Evolutionary conservation across 306 rosid species (phyloP).

Genomic region (Parietaria judaica): DNA sequence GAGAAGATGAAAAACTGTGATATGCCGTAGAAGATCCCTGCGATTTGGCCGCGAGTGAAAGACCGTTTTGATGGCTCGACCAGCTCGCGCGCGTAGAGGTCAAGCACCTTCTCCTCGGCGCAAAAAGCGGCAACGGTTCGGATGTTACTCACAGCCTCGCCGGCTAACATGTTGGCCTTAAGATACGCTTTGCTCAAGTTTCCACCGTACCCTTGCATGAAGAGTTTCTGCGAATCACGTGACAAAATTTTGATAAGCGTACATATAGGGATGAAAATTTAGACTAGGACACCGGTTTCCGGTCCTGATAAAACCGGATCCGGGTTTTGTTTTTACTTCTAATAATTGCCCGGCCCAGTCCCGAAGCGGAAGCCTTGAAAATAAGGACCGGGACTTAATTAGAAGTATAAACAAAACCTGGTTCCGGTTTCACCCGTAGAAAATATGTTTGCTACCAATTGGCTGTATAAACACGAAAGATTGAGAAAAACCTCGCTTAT

Average conservation of each 20-base stretch:
- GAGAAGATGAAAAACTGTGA: conserved; percentile 95
- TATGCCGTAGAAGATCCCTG: conserved; percentile 79
- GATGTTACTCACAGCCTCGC: conserved; percentile 91
- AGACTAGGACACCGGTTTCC: too few species aligned
- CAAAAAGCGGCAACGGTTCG: conserved; percentile 97
- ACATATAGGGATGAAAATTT: not conserved
- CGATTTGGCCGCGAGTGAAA: conserved; percentile 79
- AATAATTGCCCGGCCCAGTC: too few species aligned
- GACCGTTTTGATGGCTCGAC: conserved; percentile 72
- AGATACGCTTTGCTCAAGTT: conserved; percentile 96
- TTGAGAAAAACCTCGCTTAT: conserved; percentile 61
- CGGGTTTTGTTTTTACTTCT: too few species aligned
- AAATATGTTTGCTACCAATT: not conserved
- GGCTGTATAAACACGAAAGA: conserved; percentile 6
- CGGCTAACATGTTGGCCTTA: conserved; percentile 90
- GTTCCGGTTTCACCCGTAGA: not conserved
- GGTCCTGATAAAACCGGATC: too few species aligned
- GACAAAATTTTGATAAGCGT: not conserved
- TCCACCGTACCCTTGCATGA: conserved; percentile 95
- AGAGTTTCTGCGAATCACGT: conserved; percentile 54
- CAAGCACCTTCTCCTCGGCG: conserved; percentile 71
- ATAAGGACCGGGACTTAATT: too few species aligned
- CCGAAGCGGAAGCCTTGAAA: too few species aligned
- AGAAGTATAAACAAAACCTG: too few species aligned
- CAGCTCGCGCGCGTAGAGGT: conserved; percentile 70